Evolutionary conservation across 257 asterid species (phyloP).

Genomic region (Primulina tabacum): DNA sequence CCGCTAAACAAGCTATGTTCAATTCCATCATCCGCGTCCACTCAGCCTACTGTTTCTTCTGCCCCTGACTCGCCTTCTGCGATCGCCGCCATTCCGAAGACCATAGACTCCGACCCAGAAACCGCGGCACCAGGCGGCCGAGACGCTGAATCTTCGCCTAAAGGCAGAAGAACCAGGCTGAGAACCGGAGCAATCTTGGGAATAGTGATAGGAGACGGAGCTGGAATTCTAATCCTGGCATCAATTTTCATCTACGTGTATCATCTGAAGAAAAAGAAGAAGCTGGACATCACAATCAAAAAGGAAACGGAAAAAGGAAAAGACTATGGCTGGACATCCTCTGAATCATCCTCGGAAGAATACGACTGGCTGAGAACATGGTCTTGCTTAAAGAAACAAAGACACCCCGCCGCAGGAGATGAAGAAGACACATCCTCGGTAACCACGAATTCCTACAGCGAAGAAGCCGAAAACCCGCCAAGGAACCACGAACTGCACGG

Average conservation of each 20-base stretch:
- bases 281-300: slow-evolving; percentile 24
- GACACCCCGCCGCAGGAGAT: slow-evolving; percentile 27
- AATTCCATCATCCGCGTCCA: slow-evolving; percentile 49
- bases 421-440: slow-evolving; percentile 45
- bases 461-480: slow-evolving; percentile 16
- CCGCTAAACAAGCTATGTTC: slow-evolving; percentile 56
- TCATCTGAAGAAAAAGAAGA: slow-evolving; percentile 43
- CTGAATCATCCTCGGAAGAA: slow-evolving; percentile 57
- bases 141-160: not conserved
- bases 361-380: slow-evolving; percentile 71
- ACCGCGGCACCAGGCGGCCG: slow-evolving; percentile 21
- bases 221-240: slow-evolving; percentile 53
- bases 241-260: slow-evolving; percentile 42
- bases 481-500: slow-evolving; percentile 21
- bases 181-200: slow-evolving; percentile 62
- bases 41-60: slow-evolving; percentile 38
- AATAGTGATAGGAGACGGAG: slow-evolving; percentile 66
- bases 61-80: slow-evolving; percentile 76
- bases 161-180: slow-evolving; percentile 29
- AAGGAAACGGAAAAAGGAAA: slow-evolving; percentile 46
- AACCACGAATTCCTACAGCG: slow-evolving; percentile 42
- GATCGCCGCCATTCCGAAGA: slow-evolving; percentile 74
- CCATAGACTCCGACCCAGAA: slow-evolving; percentile 32
- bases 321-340: slow-evolving; percentile 81
- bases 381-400: slow-evolving; percentile 63